Conservation (phyloP, 257 asterid species). For the Ocimum tenuiflorum region DNA sequence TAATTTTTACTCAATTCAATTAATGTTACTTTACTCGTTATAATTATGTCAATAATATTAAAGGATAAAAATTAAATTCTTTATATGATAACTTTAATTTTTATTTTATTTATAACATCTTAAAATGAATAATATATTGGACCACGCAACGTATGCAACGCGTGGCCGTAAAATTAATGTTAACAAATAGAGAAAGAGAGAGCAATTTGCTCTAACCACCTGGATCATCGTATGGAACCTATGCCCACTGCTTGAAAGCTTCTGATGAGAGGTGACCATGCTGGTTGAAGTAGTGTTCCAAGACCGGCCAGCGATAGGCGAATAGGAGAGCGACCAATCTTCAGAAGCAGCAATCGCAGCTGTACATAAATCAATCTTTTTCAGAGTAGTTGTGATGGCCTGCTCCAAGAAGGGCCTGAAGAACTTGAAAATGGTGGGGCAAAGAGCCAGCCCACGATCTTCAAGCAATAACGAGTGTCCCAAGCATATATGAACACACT, state of each 20-base stretch:
- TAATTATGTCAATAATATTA: no score
- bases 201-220: conserved; percentile 40
- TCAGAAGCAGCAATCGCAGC: conserved; percentile 85
- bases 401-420: conserved; percentile 72
- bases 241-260: conserved; percentile 76
- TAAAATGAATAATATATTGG: no score
- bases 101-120: no score
- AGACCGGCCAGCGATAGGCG: conserved; percentile 54
- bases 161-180: no score
- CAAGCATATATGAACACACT: conserved; percentile 66
- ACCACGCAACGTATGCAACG: no score
- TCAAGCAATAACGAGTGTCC: conserved; percentile 76
- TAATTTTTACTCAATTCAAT: no score
- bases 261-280: conserved; percentile 45
- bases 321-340: conserved; percentile 64
- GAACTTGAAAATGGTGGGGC: conserved; percentile 61
- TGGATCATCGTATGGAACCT: conserved; percentile 79
- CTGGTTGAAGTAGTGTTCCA: conserved; percentile 41
- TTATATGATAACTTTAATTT: no score
- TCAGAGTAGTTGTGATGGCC: conserved; percentile 58
- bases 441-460: conserved; percentile 74
- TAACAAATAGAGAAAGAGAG: no score
- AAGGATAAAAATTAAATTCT: no score
- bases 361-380: conserved; percentile 62
- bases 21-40: no score